A percentile compares a stretch with the other conserved stretches of the same genome.
phyloP scores from a whole-genome alignment of 2,329 filamentous ascomycete species.

The Cercospora sp. region DNA sequence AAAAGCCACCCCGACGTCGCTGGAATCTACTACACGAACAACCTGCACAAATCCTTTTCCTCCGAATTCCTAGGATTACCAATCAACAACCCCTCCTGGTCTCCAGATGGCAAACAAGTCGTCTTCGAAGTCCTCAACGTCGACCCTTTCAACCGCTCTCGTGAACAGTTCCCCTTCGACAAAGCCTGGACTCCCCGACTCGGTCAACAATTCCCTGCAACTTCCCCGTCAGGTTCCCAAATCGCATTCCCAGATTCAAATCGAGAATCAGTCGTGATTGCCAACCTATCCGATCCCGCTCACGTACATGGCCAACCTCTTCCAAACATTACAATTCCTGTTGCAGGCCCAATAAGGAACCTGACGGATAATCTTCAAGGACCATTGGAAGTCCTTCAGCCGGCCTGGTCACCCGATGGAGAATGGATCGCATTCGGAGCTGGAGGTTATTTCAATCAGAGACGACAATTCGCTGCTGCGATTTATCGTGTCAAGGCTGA shows the following conservation, averaged over 20 bases:
- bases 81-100: conserved; percentile 14
- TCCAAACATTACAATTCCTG: too few species aligned
- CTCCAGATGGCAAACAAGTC: conserved; percentile 9
- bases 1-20: background rate
- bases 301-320: too few species aligned
- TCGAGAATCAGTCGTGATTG: background rate
- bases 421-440: conserved; percentile 12
- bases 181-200: background rate
- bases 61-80: background rate
- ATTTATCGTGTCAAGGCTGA: background rate
- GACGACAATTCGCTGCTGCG: background rate
- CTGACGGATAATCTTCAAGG: background rate
- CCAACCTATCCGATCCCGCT: background rate
- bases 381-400: background rate
- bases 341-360: background rate
- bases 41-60: background rate
- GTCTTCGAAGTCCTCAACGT: background rate
- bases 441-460: conserved; percentile 11
- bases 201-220: background rate
- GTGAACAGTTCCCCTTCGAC: background rate
- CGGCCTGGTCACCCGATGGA: conserved; percentile 13
- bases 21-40: background rate
- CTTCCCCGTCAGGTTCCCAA: too few species aligned
- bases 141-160: background rate
- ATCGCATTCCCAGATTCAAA: background rate